A percentile compares a stretch with the other conserved stretches of the same genome.
phyloP scores from a whole-genome alignment of 805 yeast species.

The Myxozyma nipponensis region DNA sequence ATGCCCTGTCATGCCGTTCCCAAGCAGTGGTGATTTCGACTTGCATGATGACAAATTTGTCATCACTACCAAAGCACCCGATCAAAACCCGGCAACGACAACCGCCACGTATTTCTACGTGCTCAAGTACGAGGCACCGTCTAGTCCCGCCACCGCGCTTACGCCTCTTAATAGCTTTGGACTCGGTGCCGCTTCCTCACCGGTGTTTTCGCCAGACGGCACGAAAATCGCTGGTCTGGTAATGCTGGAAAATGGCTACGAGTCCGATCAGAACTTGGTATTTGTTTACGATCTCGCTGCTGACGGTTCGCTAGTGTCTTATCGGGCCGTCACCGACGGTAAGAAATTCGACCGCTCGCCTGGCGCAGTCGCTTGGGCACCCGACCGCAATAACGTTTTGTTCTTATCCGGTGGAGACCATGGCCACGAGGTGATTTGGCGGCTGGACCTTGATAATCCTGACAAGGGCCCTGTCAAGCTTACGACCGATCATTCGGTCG shows the following conservation, averaged over 20 bases:
- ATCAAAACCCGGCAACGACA: constrained; percentile 28
- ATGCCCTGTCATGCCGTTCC: constrained; percentile 28
- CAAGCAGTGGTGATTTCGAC: constrained; percentile 25
- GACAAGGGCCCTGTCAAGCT: constrained; percentile 13
- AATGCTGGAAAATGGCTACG: constrained; percentile 29
- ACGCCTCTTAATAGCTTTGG: constrained; percentile 21
- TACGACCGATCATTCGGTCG: constrained; percentile 17
- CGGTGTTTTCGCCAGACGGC: constrained; percentile 30
- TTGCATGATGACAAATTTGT: constrained; percentile 21
- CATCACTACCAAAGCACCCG: constrained; percentile 30
- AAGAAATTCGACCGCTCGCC: constrained; percentile 26
- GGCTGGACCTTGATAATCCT: constrained; percentile 5
- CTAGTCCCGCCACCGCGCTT: not conserved
- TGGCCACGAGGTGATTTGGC: constrained; percentile 21
- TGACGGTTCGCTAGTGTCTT: constrained; percentile 7
- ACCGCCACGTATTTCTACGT: constrained; percentile 31
- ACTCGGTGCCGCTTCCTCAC: constrained; percentile 29
- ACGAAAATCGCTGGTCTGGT: constrained; percentile 27
- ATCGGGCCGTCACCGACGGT: constrained; percentile 13
- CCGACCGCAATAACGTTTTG: constrained; percentile 9
- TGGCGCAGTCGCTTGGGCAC: constrained; percentile 18
- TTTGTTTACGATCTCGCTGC: constrained; percentile 23
- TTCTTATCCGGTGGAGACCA: constrained; percentile 22
- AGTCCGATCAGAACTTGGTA: constrained; percentile 28
- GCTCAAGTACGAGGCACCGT: constrained; percentile 17